A percentile compares a stretch with the other conserved stretches of the same genome.
phyloP scores from a whole-genome alignment of 2,329 filamentous ascomycete genomes.

The Monilinia fructicola region DNA sequence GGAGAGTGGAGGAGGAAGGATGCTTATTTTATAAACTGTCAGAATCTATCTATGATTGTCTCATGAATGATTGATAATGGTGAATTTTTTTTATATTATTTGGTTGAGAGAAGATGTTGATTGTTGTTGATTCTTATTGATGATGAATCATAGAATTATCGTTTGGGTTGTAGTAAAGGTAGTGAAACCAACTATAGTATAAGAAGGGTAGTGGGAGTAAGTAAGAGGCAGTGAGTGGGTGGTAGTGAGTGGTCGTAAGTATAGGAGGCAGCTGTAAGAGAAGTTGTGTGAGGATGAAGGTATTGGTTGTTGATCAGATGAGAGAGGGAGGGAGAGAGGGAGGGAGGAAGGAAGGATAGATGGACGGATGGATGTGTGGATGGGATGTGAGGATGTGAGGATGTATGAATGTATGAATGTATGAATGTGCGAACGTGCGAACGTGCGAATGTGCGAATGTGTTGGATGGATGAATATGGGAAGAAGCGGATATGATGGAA shows the following conservation, averaged over 20 bases:
- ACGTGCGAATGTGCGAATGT: no score
- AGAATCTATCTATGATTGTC: constrained; percentile 15
- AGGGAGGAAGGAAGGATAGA: constrained; percentile 1
- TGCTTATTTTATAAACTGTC: constrained; percentile 15
- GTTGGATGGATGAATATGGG: no score
- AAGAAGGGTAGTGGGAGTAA: no score
- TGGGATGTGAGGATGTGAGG: no score
- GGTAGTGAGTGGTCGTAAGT: no score
- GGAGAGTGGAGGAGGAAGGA: constrained; percentile 9
- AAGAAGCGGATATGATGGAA: no score
- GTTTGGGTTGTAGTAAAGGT: no score
- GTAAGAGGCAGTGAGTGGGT: no score
- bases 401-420: no score
- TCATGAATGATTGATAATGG: constrained; percentile 21
- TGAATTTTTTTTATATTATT: background rate
- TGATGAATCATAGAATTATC: constrained; percentile 16
- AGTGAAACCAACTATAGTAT: background rate
- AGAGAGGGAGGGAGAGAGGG: background rate
- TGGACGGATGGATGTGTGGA: background rate
- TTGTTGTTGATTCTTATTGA: constrained; percentile 10
- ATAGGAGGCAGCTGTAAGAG: background rate
- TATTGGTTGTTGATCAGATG: no score
- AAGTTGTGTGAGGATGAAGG: background rate
- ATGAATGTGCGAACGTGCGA: no score
- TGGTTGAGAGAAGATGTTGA: background rate